These are phyloP conservation scores for Microascus cirrosus DNA, from an alignment of 2,329 filamentous ascomycete genomes.

Conservation along the genomic window DNA sequence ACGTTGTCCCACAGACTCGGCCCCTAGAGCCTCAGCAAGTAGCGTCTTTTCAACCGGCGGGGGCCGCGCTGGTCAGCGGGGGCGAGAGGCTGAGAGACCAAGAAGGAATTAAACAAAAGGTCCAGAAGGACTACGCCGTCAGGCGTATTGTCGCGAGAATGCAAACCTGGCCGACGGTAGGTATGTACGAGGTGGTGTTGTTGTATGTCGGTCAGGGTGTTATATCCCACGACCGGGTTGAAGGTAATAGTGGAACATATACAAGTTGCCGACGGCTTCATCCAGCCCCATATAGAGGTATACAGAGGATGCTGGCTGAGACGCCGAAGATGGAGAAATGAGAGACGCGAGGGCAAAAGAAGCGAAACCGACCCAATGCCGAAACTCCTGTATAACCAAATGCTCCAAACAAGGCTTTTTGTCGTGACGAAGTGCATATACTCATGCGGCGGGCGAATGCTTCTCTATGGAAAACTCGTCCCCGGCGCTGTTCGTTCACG, in stretches of 20 bases:
- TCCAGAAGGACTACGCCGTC: not conserved
- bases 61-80: not conserved
- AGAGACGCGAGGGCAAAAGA: not conserved
- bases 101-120: not conserved
- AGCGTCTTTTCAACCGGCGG: no score
- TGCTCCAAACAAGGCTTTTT: not conserved
- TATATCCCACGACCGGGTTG: not conserved
- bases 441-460: not conserved
- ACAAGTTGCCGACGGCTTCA: not conserved
- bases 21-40: not conserved
- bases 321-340: not conserved
- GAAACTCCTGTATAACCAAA: conserved; percentile 4
- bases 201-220: not conserved
- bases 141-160: not conserved
- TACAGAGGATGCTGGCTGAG: not conserved
- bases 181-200: not conserved
- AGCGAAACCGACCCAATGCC: conserved; percentile 1
- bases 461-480: not conserved
- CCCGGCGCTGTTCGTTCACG: not conserved
- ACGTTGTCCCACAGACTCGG: not conserved
- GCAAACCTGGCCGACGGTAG: not conserved
- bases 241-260: not conserved
- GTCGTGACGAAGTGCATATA: not conserved
- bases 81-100: not conserved
- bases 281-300: not conserved